These are phyloP conservation scores for Eragrostis nindensis DNA, from an alignment of 176 grass and related monocot genomes.

Conservation along the genomic window DNA sequence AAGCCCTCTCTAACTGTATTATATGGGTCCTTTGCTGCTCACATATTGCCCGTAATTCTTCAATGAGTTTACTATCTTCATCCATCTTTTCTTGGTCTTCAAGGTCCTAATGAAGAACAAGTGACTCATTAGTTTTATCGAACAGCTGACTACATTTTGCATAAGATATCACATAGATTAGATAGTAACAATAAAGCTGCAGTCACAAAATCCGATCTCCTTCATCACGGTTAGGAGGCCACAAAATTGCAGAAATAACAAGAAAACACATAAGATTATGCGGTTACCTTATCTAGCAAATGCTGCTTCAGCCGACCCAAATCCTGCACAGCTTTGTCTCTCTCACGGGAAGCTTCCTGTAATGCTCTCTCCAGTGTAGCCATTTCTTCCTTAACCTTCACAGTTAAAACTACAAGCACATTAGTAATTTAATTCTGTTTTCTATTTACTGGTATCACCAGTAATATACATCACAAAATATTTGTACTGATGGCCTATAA, in stretches of 20 bases:
- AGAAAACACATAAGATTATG: slow-evolving; percentile 28
- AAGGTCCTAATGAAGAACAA: slow-evolving; percentile 64
- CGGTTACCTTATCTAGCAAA: slow-evolving; percentile 83
- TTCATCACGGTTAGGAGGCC: neutral
- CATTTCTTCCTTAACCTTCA: slow-evolving; percentile 84
- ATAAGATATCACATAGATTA: neutral
- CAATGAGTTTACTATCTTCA: slow-evolving; percentile 83
- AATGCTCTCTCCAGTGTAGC: slow-evolving; percentile 61
- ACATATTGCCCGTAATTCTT: slow-evolving; percentile 68
- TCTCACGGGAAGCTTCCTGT: slow-evolving; percentile 56
- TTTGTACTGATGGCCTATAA: neutral
- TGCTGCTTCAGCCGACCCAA: slow-evolving; percentile 89
- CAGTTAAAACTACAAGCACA: slow-evolving; percentile 52
- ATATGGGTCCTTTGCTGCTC: slow-evolving; percentile 75
- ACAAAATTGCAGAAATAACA: neutral
- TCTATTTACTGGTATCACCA: neutral
- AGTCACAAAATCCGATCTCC: neutral
- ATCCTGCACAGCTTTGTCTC: slow-evolving; percentile 84
- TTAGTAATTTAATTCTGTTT: too few relatives aligned
- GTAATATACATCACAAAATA: slow-evolving; percentile 16
- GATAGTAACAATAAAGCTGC: slow-evolving; percentile 1
- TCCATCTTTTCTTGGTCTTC: slow-evolving; percentile 98
- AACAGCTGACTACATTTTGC: slow-evolving; percentile 29
- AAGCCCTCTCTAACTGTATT: slow-evolving; percentile 81
- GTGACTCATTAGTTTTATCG: slow-evolving; percentile 8